Base-by-base conservation (phyloP, 2,329 filamentous ascomycete species). In the Fusarium euwallaceae region DNA sequence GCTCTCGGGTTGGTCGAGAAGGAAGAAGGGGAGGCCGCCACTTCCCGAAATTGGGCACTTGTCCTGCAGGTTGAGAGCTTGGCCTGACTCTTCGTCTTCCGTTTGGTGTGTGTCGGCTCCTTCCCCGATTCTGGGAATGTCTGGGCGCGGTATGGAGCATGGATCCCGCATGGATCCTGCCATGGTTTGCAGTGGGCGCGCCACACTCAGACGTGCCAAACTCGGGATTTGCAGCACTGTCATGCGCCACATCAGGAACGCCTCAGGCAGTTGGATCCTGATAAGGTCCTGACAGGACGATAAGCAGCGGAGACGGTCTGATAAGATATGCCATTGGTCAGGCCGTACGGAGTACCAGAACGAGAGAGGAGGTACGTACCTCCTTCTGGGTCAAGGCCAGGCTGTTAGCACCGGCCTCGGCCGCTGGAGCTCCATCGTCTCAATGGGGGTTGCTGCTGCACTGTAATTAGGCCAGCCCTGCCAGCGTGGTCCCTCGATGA, bases 1-100 rank as follows among this genome's bases (percentile, higher is more conserved):
- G 37, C 55, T 69, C 39, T 64, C 68, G 63, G 61, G 56, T 61
- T 67, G 60, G 60, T 29, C 59, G 32, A 68, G 55, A 51, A 59
- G 56, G 67, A 39, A 48, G 48, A 48, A 36, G 59, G 48, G 22
- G 61, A 70, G 61, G 62, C 70, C 70, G 73, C 73, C 73, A 71
- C 73, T 71, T 69, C 67, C 63, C 64, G 64, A 61, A 61, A 45
- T 59, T 64, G 55, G 37, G 45, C 34, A 72, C 64, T 66, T 70
- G 24, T 66, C 48, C 48, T 75, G 62, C 55, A 75, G 43, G 59
- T 53, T 53, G 62, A 64, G 51, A 67, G 66, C 69, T 70, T 74
- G 72, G 69, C 63, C 59, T 64, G 45, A 43, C 59, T 48, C 41
- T n/a, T 61, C 20, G 41, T 12, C 37, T 20, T 61, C 32, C 14